Evolutionary conservation across 257 asterid genomes (phyloP).

Genomic region (Solanum okadae): DNA sequence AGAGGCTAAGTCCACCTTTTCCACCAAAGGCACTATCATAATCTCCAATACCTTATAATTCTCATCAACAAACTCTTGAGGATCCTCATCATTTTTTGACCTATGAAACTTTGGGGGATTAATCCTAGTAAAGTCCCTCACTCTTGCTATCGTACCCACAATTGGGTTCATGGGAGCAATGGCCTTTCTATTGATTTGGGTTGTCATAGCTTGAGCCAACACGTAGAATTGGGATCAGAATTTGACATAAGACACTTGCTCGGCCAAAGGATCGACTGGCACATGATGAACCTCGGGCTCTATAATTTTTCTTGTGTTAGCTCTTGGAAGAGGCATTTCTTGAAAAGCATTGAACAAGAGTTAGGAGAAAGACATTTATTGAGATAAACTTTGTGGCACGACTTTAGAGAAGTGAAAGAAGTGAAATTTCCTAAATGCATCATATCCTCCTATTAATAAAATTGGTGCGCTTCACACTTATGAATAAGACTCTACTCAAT

Average conservation of each 20-base stretch:
- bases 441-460: too few relatives aligned
- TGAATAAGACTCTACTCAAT: neutral
- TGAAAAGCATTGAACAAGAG: neutral
- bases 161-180: neutral
- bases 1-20: neutral
- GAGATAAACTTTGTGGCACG: neutral
- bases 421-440: neutral
- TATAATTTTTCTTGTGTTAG: too few relatives aligned
- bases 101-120: neutral
- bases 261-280: neutral
- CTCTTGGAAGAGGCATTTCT: neutral
- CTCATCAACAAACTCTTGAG: neutral
- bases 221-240: too few relatives aligned
- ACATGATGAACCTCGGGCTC: too few relatives aligned
- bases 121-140: neutral
- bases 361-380: neutral
- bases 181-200: neutral
- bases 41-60: neutral
- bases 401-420: too few relatives aligned
- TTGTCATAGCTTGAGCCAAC: neutral
- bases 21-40: neutral
- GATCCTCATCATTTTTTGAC: neutral
- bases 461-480: neutral
- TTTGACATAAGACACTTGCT: neutral
- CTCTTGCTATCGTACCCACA: neutral